phyloP scores from a whole-genome alignment of 2,329 filamentous ascomycete genomes.

The Ophiocordyceps robertsii region DNA sequence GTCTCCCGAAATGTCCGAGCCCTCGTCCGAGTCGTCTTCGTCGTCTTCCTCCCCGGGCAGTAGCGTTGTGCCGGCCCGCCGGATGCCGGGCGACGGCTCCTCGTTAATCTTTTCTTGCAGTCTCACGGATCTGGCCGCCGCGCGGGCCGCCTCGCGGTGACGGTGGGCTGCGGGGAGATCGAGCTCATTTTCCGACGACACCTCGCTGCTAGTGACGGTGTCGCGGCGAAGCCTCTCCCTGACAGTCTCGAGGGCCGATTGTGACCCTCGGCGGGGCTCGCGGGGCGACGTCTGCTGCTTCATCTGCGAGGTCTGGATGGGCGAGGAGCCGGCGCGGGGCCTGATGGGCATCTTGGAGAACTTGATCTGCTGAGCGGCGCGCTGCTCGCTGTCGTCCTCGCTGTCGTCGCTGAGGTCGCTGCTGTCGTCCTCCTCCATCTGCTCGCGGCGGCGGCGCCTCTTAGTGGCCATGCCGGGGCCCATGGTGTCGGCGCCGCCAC shows the following conservation, averaged over 20 bases:
- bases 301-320: constrained; percentile 54
- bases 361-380: constrained; percentile 80
- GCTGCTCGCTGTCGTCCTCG: constrained; percentile 62
- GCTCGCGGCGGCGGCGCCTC: constrained; percentile 53
- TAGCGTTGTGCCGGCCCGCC: constrained; percentile 33
- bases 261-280: constrained; percentile 48
- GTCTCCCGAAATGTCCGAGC: constrained; percentile 48
- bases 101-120: constrained; percentile 25
- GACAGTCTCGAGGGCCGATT: constrained; percentile 56
- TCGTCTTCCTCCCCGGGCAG: constrained; percentile 43
- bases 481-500: constrained; percentile 52
- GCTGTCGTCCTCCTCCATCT: constrained; percentile 75
- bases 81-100: constrained; percentile 23
- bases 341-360: constrained; percentile 93
- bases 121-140: constrained; percentile 30
- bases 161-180: constrained; percentile 53
- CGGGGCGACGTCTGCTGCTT: constrained; percentile 41
- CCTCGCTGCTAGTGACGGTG: constrained; percentile 70
- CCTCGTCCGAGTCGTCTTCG: constrained; percentile 41
- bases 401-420: constrained; percentile 77
- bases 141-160: constrained; percentile 46
- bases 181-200: constrained; percentile 72
- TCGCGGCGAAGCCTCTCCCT: constrained; percentile 59
- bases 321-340: constrained; percentile 76
- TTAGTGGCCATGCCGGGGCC: constrained; percentile 55